A percentile compares a stretch with the other conserved stretches of the same genome.
phyloP scores from a whole-genome alignment of 2,329 filamentous ascomycete genomes.

The Rhexocercosporidium sp. region DNA sequence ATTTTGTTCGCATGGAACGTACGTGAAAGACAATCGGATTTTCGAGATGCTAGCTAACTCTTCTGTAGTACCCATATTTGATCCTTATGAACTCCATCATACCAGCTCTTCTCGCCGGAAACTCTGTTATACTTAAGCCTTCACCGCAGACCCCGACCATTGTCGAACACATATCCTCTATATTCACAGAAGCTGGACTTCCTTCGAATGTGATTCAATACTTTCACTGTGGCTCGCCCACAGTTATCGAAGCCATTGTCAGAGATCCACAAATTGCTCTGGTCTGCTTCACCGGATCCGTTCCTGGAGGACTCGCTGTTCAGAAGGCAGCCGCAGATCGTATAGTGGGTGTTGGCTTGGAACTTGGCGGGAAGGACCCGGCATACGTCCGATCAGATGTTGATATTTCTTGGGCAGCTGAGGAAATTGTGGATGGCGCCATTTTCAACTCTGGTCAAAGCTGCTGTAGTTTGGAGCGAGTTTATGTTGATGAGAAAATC shows the following conservation, averaged over 20 bases:
- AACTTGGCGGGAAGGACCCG: conserved; percentile 94
- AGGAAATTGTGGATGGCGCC: conserved; percentile 94
- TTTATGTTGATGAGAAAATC: conserved; percentile 87
- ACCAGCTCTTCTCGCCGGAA: conserved; percentile 87
- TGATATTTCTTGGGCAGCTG: conserved; percentile 87
- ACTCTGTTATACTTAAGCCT: conserved; percentile 91
- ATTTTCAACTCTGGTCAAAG: conserved; percentile 99
- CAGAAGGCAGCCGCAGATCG: conserved; percentile 85
- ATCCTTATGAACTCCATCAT: conserved; percentile 92
- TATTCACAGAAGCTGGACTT: conserved; percentile 81
- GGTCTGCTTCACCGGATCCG: conserved; percentile 93
- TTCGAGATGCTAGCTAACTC: conserved; percentile 20
- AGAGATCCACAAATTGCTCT: conserved; percentile 77
- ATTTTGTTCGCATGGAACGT: conserved; percentile 97
- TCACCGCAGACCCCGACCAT: conserved; percentile 94
- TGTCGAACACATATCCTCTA: conserved; percentile 78
- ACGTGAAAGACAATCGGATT: conserved; percentile 47
- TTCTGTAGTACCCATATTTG: conserved; percentile 83
- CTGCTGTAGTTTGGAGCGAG: conserved; percentile 89
- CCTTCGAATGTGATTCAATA: conserved; percentile 86
- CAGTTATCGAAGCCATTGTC: conserved; percentile 78
- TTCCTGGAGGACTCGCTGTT: conserved; percentile 83
- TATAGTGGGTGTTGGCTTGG: conserved; percentile 83
- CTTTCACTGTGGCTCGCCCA: conserved; percentile 85
- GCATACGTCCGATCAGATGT: conserved; percentile 88